A percentile compares a stretch with the other conserved stretches of the same genome.
phyloP scores from a whole-genome alignment of 805 yeast species.

The Saturnispora silvae region DNA sequence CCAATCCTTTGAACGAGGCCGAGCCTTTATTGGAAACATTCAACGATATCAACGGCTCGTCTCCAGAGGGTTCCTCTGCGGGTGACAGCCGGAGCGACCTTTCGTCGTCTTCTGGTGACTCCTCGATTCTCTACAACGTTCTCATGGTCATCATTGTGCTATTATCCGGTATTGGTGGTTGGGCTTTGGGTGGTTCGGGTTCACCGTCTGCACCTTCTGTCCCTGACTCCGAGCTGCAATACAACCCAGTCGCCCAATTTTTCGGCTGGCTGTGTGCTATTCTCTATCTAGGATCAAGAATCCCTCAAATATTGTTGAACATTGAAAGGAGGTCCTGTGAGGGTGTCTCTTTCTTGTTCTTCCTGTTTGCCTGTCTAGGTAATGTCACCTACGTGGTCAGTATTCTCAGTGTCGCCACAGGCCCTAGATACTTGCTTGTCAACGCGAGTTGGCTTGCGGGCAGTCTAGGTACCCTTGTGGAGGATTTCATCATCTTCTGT shows the following conservation, averaged over 20 bases:
- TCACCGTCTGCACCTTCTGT: slow-evolving; percentile 27
- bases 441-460: slow-evolving; percentile 93
- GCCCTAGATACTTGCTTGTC: slow-evolving; percentile 58
- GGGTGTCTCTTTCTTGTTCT: slow-evolving; percentile 88
- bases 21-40: slow-evolving; percentile 46
- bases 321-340: slow-evolving; percentile 85
- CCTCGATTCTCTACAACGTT: slow-evolving; percentile 25
- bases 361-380: slow-evolving; percentile 90
- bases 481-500: slow-evolving; percentile 75
- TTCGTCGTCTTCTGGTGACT: slow-evolving; percentile 1
- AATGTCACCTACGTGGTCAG: slow-evolving; percentile 84
- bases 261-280: slow-evolving; percentile 78
- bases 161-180: slow-evolving; percentile 75
- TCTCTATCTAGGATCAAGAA: slow-evolving; percentile 73
- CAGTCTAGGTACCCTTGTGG: slow-evolving; percentile 70
- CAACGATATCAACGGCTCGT: slow-evolving; percentile 21
- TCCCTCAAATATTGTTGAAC: slow-evolving; percentile 86
- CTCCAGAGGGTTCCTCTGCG: slow-evolving; percentile 1
- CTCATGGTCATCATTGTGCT: slow-evolving; percentile 60
- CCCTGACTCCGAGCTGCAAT: slow-evolving; percentile 35
- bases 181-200: slow-evolving; percentile 45
- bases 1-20: slow-evolving; percentile 68
- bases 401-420: slow-evolving; percentile 64
- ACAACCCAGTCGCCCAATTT: slow-evolving; percentile 72
- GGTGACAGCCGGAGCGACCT: not conserved